phyloP scores from a whole-genome alignment of 208 protist genomes.

The Leishmania guyanensis region DNA sequence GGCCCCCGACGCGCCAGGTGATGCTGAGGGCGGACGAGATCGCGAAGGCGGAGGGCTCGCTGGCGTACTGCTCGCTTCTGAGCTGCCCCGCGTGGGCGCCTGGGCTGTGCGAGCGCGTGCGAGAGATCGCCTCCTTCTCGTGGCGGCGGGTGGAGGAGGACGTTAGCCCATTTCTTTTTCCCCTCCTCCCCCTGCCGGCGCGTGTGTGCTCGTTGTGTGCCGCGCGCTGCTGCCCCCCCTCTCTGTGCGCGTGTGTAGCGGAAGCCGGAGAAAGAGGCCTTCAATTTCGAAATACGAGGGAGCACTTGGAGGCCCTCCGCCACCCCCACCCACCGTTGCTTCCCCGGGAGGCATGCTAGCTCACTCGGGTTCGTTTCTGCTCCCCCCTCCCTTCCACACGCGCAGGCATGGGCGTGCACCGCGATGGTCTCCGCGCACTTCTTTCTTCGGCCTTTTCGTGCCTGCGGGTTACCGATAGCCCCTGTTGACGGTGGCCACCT shows the following conservation, averaged over 20 bases:
- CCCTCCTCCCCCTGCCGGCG: not conserved
- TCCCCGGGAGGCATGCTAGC: not conserved
- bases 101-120: not conserved
- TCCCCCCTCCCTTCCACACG: not conserved
- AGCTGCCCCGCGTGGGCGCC: slow-evolving; percentile 36
- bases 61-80: slow-evolving; percentile 61
- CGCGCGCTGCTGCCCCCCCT: no score
- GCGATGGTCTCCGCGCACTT: no score
- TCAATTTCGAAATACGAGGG: not conserved
- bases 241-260: not conserved
- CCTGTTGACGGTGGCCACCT: no score
- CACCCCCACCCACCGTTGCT: not conserved
- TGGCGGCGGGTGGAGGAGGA: not conserved
- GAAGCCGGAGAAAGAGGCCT: not conserved
- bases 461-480: no score
- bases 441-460: no score
- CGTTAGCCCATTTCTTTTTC: not conserved
- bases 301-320: not conserved
- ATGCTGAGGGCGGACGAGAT: slow-evolving; percentile 48
- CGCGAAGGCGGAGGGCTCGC: slow-evolving; percentile 58
- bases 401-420: no score
- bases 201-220: not conserved
- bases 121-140: no score
- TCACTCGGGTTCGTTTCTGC: not conserved
- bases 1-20: slow-evolving; percentile 38